Conservation (phyloP, 2,329 filamentous ascomycete species). For the Pezizomycotina sp. region DNA sequence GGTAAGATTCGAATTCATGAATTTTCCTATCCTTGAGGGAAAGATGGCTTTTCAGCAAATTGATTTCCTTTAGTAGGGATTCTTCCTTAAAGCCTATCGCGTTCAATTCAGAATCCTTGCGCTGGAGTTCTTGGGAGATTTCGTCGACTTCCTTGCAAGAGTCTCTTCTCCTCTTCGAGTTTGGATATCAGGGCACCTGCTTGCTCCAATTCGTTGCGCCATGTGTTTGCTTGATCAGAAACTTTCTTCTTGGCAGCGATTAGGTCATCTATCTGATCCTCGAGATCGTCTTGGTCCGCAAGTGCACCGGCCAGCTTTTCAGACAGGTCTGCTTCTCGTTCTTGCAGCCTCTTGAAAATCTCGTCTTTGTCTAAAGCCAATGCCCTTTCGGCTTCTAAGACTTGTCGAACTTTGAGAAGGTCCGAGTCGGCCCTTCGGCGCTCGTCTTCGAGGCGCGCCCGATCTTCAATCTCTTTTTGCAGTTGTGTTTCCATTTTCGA, state of each 20-base stretch:
- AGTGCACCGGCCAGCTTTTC: slow-evolving; percentile 86
- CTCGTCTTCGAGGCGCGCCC: slow-evolving; percentile 75
- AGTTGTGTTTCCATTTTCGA: slow-evolving; percentile 71
- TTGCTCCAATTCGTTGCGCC: slow-evolving; percentile 71
- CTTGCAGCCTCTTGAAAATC: slow-evolving; percentile 90
- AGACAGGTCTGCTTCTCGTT: slow-evolving; percentile 76
- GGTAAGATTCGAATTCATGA: slow-evolving; percentile 67
- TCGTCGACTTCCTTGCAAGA: slow-evolving; percentile 50
- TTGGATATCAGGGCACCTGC: slow-evolving; percentile 72
- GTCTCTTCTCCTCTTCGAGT: slow-evolving; percentile 71
- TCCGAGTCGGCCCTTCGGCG: slow-evolving; percentile 72
- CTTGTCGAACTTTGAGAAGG: slow-evolving; percentile 78
- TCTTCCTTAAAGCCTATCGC: slow-evolving; percentile 62
- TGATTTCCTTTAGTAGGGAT: slow-evolving; percentile 63
- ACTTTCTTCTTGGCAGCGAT: slow-evolving; percentile 77
- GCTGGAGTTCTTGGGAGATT: slow-evolving; percentile 53
- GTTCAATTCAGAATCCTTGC: slow-evolving; percentile 52
- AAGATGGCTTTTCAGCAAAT: slow-evolving; percentile 81
- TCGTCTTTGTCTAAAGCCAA: slow-evolving; percentile 95
- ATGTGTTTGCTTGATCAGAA: slow-evolving; percentile 67
- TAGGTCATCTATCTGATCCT: slow-evolving; percentile 81
- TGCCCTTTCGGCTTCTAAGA: slow-evolving; percentile 86
- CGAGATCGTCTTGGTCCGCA: slow-evolving; percentile 82
- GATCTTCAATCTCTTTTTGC: slow-evolving; percentile 55
- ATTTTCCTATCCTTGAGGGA: slow-evolving; percentile 77